Evolutionary conservation across 108 stramenopile genomes (phyloP), one percentile per base, ranked within the genome.

Genomic region (Skeletonema potamos): DNA sequence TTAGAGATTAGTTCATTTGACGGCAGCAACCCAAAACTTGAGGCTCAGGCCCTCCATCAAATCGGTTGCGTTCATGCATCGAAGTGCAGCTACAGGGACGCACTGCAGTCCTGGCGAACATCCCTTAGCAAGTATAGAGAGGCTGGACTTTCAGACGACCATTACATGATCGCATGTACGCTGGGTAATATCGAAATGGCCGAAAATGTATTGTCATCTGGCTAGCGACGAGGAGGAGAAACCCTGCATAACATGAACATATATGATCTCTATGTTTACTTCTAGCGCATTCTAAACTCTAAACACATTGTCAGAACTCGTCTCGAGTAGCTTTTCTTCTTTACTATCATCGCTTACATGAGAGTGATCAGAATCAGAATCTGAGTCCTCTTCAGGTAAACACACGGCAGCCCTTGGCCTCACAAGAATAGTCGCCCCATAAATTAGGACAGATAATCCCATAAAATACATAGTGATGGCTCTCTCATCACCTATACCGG

Each of bases 111-210:
- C n/a, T 86, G 85, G 85, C 81, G 70, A 72, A 76, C 68, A 32
- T 76, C 76, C 12, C 58, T 86, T 10, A 64, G 64, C 55, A 75
- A 79, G 27, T 84, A 83, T 56, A 60, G 80, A 64, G 81, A 84
- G 10, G 72, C 80, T 41, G 82, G 85, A 10, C 58, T 86, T n/a
- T 28, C 26, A n/a, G 83, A 86, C 39, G 83, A 86, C 48, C 67
- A 86, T 28, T 75, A 83, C 63, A 64, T 84, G 74, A 77, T 86
- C 2, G 83, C 85, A 27, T 72, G 77, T 51, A 86, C 85, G 7
- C 51, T 86, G 24, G 82, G 82, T 4, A 86, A 86, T 54, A 86
- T 86, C 34, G 80, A 82, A 54, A 86, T 86, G 82, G 85, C 85
- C 9, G 83, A 82, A 56, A 81, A 66, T 61, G 62, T 64, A 10